Conservation (phyloP, 495 filamentous ascomycete species). For the Sordaria brevicollis region DNA sequence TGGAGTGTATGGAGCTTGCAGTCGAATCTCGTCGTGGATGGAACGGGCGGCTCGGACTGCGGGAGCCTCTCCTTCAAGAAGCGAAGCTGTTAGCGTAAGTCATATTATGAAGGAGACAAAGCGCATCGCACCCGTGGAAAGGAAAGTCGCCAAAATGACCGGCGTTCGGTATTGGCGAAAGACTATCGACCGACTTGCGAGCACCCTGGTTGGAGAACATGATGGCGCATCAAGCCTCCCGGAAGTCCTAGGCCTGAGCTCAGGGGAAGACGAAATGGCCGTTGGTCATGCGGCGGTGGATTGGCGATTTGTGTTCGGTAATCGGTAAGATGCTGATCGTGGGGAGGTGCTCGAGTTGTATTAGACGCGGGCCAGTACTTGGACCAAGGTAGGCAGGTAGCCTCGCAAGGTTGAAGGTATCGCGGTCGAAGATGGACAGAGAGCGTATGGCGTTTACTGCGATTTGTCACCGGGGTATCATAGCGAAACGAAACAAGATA, state of each 20-base stretch:
- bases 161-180: constrained; percentile 41
- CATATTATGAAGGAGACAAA: neutral
- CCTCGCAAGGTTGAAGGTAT: neutral
- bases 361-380: neutral
- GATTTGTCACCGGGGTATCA: constrained; percentile 24
- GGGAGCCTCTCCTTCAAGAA: constrained; percentile 14
- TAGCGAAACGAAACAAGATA: constrained; percentile 9
- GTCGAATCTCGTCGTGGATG: constrained; percentile 60
- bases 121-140: constrained; percentile 35
- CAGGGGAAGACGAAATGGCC: neutral
- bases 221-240: constrained; percentile 22
- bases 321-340: neutral
- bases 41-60: constrained; percentile 13
- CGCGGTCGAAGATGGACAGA: neutral
- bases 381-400: neutral
- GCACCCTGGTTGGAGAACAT: constrained; percentile 57
- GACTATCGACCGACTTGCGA: constrained; percentile 61
- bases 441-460: neutral
- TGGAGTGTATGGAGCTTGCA: constrained; percentile 77
- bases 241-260: neutral
- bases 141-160: constrained; percentile 49
- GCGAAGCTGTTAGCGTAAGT: constrained; percentile 16
- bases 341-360: neutral
- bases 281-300: neutral
- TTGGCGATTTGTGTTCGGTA: neutral